Evolutionary conservation across 441 rosid genomes (phyloP).

Genomic region (Geranium incanum): DNA sequence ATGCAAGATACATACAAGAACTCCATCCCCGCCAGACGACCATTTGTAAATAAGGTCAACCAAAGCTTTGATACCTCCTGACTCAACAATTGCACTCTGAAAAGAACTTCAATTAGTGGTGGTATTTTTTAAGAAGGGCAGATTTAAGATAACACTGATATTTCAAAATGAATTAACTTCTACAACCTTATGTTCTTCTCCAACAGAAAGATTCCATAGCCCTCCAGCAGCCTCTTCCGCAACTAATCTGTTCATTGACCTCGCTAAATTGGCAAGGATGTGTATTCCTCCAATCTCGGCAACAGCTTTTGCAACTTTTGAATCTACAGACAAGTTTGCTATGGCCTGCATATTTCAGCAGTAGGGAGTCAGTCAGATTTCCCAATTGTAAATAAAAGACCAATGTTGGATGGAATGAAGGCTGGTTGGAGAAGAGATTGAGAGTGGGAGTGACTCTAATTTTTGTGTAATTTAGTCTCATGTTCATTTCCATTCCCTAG

Average conservation of each 20-base stretch:
- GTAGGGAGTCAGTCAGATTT: not conserved
- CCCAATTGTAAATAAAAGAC: not conserved
- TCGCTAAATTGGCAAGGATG: conserved; percentile 67
- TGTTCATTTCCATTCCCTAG: too few relatives aligned
- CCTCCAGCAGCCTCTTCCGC: conserved; percentile 99
- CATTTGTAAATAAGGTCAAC: conserved; percentile 93
- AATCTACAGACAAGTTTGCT: conserved; percentile 89
- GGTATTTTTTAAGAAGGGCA: not conserved
- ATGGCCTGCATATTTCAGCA: conserved; percentile 51
- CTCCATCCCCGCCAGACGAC: conserved; percentile 83
- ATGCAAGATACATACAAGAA: conserved; percentile 49
- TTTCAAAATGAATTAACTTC: not conserved
- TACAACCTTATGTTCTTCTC: conserved; percentile 95
- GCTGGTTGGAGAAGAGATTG: not conserved
- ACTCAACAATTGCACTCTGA: conserved; percentile 84
- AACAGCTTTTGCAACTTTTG: conserved; percentile 85
- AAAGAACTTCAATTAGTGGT: conserved; percentile 1
- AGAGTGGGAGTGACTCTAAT: not conserved
- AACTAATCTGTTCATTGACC: conserved; percentile 84
- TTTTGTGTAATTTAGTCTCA: too few relatives aligned
- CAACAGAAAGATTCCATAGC: conserved; percentile 97
- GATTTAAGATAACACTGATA: not conserved
- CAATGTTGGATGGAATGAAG: not conserved
- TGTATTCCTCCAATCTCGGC: conserved; percentile 87
- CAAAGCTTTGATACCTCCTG: conserved; percentile 89